These are phyloP conservation scores for Amanita phalloides DNA, from an alignment of 768 basidiomycete genomes.

Conservation along the genomic window DNA sequence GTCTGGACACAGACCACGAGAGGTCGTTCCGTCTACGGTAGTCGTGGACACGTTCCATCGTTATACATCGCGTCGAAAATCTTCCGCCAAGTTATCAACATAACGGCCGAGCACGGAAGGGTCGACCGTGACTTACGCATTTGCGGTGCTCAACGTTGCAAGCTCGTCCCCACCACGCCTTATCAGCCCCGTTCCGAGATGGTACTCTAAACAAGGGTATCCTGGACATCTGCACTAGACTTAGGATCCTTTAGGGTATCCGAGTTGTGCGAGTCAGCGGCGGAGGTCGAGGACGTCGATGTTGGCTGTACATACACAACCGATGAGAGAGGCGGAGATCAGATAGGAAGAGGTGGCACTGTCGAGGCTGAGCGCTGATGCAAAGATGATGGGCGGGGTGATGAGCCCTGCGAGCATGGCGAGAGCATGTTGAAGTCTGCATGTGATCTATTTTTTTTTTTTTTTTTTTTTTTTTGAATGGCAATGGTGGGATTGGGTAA, in stretches of 20 bases:
- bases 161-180: constrained; percentile 77
- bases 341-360: constrained; percentile 55
- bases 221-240: constrained; percentile 71
- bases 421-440: constrained; percentile 66
- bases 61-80: constrained; percentile 71
- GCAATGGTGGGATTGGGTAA: no score
- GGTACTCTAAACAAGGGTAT: constrained; percentile 49
- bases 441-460: no score
- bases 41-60: constrained; percentile 63
- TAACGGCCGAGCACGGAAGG: not conserved
- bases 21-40: constrained; percentile 46
- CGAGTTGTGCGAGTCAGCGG: not conserved
- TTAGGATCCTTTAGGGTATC: constrained; percentile 42
- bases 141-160: constrained; percentile 65
- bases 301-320: constrained; percentile 37
- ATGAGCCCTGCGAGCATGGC: constrained; percentile 80
- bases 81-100: constrained; percentile 11
- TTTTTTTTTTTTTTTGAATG: no score
- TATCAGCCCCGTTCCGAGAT: constrained; percentile 71
- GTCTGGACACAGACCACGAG: constrained; percentile 58
- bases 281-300: not conserved
- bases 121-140: constrained; percentile 30
- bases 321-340: constrained; percentile 73
- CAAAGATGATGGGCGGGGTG: constrained; percentile 76
- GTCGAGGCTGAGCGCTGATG: constrained; percentile 50